A percentile compares a stretch with the other conserved stretches of the same genome.
Conservation (phyloP, 2,329 filamentous ascomycete genomes). For the Clonostachys sp. region DNA sequence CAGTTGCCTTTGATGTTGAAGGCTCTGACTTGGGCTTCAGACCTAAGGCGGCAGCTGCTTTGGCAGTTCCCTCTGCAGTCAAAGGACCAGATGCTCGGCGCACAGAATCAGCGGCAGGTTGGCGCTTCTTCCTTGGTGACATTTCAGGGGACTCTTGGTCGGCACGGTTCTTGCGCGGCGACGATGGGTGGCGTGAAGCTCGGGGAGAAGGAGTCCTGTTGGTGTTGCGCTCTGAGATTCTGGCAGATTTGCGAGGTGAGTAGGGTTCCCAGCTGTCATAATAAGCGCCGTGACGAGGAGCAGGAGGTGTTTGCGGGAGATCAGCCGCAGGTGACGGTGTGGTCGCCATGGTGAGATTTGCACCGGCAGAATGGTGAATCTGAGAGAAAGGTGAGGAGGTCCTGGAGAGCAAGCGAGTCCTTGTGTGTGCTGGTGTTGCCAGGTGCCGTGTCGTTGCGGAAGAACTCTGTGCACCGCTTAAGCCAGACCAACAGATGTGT, state of each 20-base stretch:
- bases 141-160: slow-evolving; percentile 5
- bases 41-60: slow-evolving; percentile 35
- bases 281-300: slow-evolving; percentile 4
- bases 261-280: slow-evolving; percentile 70
- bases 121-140: slow-evolving; percentile 47
- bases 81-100: slow-evolving; percentile 41
- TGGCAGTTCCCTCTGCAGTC: slow-evolving; percentile 34
- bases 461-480: too few species aligned
- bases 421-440: too few species aligned
- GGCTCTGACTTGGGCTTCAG: slow-evolving; percentile 5
- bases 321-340: slow-evolving; percentile 4
- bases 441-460: too few species aligned
- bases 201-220: slow-evolving; percentile 52
- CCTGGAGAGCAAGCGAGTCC: too few species aligned
- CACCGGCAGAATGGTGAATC: too few species aligned
- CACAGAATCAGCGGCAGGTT: slow-evolving; percentile 38
- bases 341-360: slow-evolving; percentile 1
- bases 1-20: slow-evolving; percentile 10
- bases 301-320: slow-evolving; percentile 3
- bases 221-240: slow-evolving; percentile 49
- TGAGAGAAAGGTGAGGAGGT: too few species aligned
- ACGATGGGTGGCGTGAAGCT: slow-evolving; percentile 3
- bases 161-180: slow-evolving; percentile 10
- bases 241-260: slow-evolving; percentile 64
- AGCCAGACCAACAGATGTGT: too few species aligned